Evolutionary conservation across 2,329 filamentous ascomycete genomes (phyloP).

Genomic region (Trichothecium roseum): DNA sequence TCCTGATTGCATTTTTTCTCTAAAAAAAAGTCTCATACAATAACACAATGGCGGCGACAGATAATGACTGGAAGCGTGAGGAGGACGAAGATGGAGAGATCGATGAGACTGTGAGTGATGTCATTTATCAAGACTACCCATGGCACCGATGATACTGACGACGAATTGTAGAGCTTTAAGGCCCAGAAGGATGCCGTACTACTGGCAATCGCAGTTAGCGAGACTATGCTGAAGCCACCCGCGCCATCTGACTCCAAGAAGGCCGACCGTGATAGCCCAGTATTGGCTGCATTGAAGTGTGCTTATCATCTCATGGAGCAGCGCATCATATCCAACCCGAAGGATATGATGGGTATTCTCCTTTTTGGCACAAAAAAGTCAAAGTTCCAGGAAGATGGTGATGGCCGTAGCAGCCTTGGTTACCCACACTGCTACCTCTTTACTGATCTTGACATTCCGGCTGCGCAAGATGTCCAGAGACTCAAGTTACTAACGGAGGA

Average conservation of each 20-base stretch:
- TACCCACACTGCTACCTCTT: conserved; percentile 93
- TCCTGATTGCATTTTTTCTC: too few relatives aligned
- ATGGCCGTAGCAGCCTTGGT: conserved; percentile 45
- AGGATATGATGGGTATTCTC: conserved; percentile 93
- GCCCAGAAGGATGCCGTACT: conserved; percentile 95
- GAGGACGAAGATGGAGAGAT: conserved; percentile 58
- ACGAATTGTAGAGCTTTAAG: conserved; percentile 61
- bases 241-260: conserved; percentile 60
- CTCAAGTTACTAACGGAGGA: conserved; percentile 70
- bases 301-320: conserved; percentile 96
- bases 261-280: conserved; percentile 65
- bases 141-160: conserved; percentile 3
- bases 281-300: conserved; percentile 80
- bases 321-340: conserved; percentile 92
- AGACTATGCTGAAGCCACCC: conserved; percentile 70
- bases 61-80: conserved; percentile 34
- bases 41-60: conserved; percentile 22
- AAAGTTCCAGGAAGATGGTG: conserved; percentile 61
- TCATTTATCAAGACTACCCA: conserved; percentile 3
- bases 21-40: too few relatives aligned
- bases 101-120: conserved; percentile 47
- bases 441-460: conserved; percentile 77
- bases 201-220: conserved; percentile 86
- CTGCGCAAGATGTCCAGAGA: conserved; percentile 74
- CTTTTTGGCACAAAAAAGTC: conserved; percentile 84